Evolutionary conservation across 169 alveolate genomes (phyloP).

Genomic region (Plasmodium inui): DNA sequence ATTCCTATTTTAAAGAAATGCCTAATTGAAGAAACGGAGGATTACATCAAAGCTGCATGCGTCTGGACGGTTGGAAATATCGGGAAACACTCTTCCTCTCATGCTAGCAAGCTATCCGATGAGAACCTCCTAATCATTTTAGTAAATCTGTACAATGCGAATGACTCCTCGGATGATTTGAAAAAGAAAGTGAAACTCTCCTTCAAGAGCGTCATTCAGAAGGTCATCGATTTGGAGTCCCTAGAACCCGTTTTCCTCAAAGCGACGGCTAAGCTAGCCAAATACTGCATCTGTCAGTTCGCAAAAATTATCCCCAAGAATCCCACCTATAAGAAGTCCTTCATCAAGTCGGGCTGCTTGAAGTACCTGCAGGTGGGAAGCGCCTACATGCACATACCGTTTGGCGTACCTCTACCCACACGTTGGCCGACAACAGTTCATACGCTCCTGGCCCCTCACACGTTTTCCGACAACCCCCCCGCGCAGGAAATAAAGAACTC

Average conservation of each 20-base stretch:
- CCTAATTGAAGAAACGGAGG: conserved; percentile 51
- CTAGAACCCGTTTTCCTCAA: conserved; percentile 55
- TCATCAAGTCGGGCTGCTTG: conserved; percentile 67
- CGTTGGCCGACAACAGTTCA: background rate
- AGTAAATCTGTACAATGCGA: conserved; percentile 47
- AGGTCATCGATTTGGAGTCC: conserved; percentile 48
- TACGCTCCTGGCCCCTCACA: background rate
- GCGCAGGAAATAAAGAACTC: conserved; percentile 57
- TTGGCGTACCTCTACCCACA: too few relatives aligned
- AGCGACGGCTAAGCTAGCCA: conserved; percentile 31
- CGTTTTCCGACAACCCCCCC: background rate
- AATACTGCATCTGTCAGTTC: conserved; percentile 61
- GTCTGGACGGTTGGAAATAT: conserved; percentile 67
- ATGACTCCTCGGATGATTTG: conserved; percentile 69
- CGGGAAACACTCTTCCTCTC: conserved; percentile 67
- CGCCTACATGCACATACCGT: background rate
- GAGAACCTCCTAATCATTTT: conserved; percentile 58
- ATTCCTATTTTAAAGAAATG: conserved; percentile 55
- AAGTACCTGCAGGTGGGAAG: conserved; percentile 33
- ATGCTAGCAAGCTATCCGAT: conserved; percentile 46
- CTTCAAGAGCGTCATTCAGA: conserved; percentile 44
- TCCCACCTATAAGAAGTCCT: conserved; percentile 39
- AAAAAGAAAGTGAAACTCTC: conserved; percentile 38
- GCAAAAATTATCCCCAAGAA: conserved; percentile 51
- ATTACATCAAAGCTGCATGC: conserved; percentile 42